A percentile compares a stretch with the other conserved stretches of the same genome.
phyloP scores from a whole-genome alignment of 192 early-diverging fungal genomes.

The Mortierella claussenii region DNA sequence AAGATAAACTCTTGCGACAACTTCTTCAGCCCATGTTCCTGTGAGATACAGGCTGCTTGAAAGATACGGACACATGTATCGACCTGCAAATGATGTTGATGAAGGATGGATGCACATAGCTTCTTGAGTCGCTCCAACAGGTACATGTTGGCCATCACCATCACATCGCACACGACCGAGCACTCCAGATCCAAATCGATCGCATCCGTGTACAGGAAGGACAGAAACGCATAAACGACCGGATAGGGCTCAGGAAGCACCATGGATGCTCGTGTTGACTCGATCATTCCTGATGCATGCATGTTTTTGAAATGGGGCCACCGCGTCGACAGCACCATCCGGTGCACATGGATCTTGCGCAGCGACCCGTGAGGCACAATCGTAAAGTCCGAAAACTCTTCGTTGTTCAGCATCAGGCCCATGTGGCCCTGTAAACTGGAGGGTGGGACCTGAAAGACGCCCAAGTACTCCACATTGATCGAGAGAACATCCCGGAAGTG shows the following conservation, averaged over 20 bases:
- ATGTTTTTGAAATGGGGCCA: slow-evolving; percentile 71
- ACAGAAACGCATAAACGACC: slow-evolving; percentile 62
- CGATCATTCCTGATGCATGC: slow-evolving; percentile 61
- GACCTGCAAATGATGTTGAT: slow-evolving; percentile 56
- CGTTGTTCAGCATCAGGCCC: slow-evolving; percentile 57
- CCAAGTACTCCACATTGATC: slow-evolving; percentile 65
- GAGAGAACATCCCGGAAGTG: slow-evolving; percentile 65
- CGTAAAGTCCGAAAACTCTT: slow-evolving; percentile 67
- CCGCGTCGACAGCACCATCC: slow-evolving; percentile 64
- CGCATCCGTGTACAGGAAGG: slow-evolving; percentile 68
- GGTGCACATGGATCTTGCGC: slow-evolving; percentile 63
- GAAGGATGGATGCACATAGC: slow-evolving; percentile 61
- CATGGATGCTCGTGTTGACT: slow-evolving; percentile 57
- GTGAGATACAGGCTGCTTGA: slow-evolving; percentile 60
- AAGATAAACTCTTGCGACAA: slow-evolving; percentile 63
- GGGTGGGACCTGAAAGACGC: slow-evolving; percentile 63
- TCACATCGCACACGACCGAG: slow-evolving; percentile 58
- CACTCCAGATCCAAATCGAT: slow-evolving; percentile 53
- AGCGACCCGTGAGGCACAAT: slow-evolving; percentile 52
- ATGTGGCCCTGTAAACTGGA: slow-evolving; percentile 54
- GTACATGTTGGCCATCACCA: slow-evolving; percentile 70
- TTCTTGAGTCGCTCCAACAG: slow-evolving; percentile 65
- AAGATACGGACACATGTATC: slow-evolving; percentile 65
- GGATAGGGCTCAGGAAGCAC: slow-evolving; percentile 62
- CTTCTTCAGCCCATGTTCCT: slow-evolving; percentile 63